A percentile compares a stretch with the other conserved stretches of the same genome.
phyloP scores from a whole-genome alignment of 306 rosid species.

The Fragaria iinumae region DNA sequence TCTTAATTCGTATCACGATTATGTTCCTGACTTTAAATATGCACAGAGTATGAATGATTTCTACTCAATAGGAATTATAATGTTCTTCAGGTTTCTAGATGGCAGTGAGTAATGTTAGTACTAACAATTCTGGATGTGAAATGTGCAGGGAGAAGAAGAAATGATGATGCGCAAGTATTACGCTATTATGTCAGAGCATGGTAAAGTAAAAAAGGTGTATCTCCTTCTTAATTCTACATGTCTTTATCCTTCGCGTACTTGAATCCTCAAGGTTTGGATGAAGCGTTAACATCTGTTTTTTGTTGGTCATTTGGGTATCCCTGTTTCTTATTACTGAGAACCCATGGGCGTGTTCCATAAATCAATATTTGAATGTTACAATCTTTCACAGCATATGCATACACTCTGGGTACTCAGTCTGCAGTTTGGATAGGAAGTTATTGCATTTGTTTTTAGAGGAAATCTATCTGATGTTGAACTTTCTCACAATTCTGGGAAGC shows the following conservation, averaged over 20 bases:
- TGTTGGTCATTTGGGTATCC: background rate
- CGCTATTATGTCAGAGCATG: conserved; percentile 44
- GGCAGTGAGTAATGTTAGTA: background rate
- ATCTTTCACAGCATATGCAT: background rate
- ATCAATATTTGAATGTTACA: background rate
- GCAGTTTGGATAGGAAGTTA: background rate
- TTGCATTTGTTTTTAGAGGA: background rate
- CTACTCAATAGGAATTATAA: background rate
- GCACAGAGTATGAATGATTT: background rate
- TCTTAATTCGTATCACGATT: background rate
- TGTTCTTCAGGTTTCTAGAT: background rate
- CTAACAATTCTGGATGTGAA: conserved; percentile 10
- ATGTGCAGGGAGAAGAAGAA: conserved; percentile 54
- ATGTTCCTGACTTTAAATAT: background rate
- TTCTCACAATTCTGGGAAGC: background rate
- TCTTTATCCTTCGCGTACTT: background rate
- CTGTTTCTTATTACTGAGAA: background rate
- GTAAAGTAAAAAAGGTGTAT: conserved; percentile 33
- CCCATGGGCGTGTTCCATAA: background rate
- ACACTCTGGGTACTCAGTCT: background rate
- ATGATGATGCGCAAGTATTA: conserved; percentile 55
- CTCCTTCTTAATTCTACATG: background rate
- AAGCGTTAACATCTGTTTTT: background rate
- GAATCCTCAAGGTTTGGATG: background rate
- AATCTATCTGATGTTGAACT: background rate